Percentiles rank a stretch among this genome's conserved stretches.
Conservation (phyloP, 1,284 basidiomycete species). For the Apiotrichum veenhuisii region DNA sequence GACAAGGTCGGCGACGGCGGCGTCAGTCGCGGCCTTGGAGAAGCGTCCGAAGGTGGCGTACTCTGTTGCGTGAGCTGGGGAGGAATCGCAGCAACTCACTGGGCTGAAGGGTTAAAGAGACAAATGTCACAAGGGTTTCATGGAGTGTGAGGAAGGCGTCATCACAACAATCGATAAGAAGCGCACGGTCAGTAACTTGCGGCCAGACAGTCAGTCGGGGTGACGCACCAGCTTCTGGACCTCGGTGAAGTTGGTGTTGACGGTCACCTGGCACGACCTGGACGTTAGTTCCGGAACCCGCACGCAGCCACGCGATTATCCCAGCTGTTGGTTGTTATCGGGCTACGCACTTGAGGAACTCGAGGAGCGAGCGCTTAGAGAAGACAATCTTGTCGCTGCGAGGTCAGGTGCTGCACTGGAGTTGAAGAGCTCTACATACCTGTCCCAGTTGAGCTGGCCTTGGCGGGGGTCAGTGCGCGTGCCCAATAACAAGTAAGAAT, state of each 20-base stretch:
- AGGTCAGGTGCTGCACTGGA: conserved; percentile 2
- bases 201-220: too few relatives aligned
- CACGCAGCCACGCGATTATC: too few relatives aligned
- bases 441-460: conserved; percentile 50
- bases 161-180: too few relatives aligned
- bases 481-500: too few relatives aligned
- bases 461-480: conserved; percentile 5
- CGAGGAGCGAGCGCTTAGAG: conserved; percentile 49
- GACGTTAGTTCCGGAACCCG: not conserved
- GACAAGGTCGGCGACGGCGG: conserved; percentile 48
- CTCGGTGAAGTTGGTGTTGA: conserved; percentile 48
- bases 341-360: conserved; percentile 46
- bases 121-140: too few relatives aligned
- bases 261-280: conserved; percentile 45
- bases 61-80: conserved; percentile 28
- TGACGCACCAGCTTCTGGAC: conserved; percentile 42
- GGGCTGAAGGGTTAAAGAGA: conserved; percentile 15
- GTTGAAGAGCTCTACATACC: conserved; percentile 24
- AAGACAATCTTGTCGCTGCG: conserved; percentile 49
- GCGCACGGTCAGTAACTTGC: too few relatives aligned
- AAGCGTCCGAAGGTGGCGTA: conserved; percentile 50
- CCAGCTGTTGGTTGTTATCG: not conserved
- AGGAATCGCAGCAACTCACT: conserved; percentile 26
- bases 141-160: not conserved
- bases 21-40: conserved; percentile 46